These are phyloP conservation scores for Auricularia sp. DNA, from an alignment of 768 basidiomycete genomes.

Conservation along the genomic window DNA sequence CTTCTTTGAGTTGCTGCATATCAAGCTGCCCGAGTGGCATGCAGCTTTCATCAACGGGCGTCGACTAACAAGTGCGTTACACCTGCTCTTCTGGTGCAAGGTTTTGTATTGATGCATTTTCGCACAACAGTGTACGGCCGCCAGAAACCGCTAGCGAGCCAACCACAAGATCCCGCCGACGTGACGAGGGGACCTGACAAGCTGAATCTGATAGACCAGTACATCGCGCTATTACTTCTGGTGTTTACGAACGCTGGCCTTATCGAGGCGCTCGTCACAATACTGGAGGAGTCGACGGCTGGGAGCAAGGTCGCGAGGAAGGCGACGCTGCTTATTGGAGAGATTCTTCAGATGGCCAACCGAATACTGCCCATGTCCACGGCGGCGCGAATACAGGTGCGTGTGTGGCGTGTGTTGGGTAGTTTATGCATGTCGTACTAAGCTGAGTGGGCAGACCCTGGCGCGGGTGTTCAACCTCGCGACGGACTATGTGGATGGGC, in stretches of 20 bases:
- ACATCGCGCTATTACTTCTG: constrained; percentile 72
- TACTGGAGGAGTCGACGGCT: constrained; percentile 72
- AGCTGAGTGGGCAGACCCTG: constrained; percentile 45
- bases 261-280: constrained; percentile 58
- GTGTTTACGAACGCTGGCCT: constrained; percentile 83
- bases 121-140: constrained; percentile 8
- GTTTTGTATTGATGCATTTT: neutral
- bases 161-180: neutral
- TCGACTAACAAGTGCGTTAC: constrained; percentile 43
- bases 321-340: constrained; percentile 84
- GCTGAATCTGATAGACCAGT: constrained; percentile 85
- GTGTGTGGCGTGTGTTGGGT: constrained; percentile 4
- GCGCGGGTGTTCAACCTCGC: constrained; percentile 80
- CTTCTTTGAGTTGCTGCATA: constrained; percentile 87
- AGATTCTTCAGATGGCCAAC: constrained; percentile 81
- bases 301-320: constrained; percentile 74
- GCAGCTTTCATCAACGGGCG: constrained; percentile 85
- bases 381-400: constrained; percentile 78
- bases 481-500: constrained; percentile 61
- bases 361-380: constrained; percentile 70
- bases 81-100: neutral
- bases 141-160: constrained; percentile 5
- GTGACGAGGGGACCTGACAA: constrained; percentile 29
- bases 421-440: neutral
- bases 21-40: constrained; percentile 88